Conservation (phyloP, 257 asterid genomes). For the Orobanche coerulescens region DNA sequence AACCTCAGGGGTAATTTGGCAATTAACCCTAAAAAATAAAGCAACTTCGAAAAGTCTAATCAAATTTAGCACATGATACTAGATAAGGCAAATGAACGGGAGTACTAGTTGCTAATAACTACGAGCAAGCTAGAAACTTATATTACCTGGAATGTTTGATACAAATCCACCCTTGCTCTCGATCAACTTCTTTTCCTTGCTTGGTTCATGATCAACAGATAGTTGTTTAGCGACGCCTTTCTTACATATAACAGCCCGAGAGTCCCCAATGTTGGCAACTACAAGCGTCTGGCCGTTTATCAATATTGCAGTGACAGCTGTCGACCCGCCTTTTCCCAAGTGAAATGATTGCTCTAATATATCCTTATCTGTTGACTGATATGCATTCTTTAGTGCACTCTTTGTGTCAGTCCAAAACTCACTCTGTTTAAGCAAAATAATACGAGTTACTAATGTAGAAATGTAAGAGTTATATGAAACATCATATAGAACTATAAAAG, state of each 20-base stretch:
- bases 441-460: not conserved
- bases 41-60: too few species aligned
- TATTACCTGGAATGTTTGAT: constrained; percentile 71
- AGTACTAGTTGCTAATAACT: not conserved
- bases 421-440: constrained; percentile 30
- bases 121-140: not conserved
- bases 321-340: constrained; percentile 87
- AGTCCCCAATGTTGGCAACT: constrained; percentile 88
- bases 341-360: constrained; percentile 56
- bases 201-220: constrained; percentile 90
- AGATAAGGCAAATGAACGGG: not conserved
- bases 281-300: constrained; percentile 67
- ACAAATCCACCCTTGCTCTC: constrained; percentile 97
- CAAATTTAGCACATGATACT: too few species aligned
- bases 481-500: not conserved
- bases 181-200: constrained; percentile 57
- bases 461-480: not conserved
- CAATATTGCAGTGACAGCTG: constrained; percentile 86
- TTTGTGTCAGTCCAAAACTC: constrained; percentile 67
- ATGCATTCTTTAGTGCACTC: constrained; percentile 59
- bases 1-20: too few species aligned
- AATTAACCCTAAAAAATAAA: too few species aligned
- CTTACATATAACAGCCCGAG: constrained; percentile 66
- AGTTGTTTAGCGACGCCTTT: constrained; percentile 67
- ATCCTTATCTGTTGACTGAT: constrained; percentile 50